Conservation (phyloP, 2,329 filamentous ascomycete species). For the Aspergillus hiratsukae region DNA sequence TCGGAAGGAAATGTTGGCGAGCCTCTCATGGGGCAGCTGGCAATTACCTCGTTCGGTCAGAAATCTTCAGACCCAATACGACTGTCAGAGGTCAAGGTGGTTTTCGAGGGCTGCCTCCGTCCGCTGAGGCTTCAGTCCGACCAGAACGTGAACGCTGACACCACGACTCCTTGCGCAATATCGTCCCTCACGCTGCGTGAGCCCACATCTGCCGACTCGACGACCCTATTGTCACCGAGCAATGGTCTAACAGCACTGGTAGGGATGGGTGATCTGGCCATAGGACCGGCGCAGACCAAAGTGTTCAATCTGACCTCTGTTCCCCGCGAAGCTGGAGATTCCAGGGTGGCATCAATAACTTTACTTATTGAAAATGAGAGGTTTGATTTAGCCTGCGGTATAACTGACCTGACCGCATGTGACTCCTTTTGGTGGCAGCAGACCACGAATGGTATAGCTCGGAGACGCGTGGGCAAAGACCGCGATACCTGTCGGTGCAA, state of each 20-base stretch:
- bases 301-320: conserved; percentile 69
- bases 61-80: conserved; percentile 42
- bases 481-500: conserved; percentile 56
- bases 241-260: conserved; percentile 41
- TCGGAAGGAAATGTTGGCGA: conserved; percentile 58
- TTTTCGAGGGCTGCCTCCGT: conserved; percentile 50
- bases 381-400: conserved; percentile 64
- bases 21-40: conserved; percentile 52
- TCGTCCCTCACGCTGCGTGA: conserved; percentile 33
- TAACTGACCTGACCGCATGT: conserved; percentile 40
- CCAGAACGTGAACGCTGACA: conserved; percentile 20
- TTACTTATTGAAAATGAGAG: conserved; percentile 59
- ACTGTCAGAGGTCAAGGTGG: conserved; percentile 47
- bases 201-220: conserved; percentile 22
- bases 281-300: conserved; percentile 63
- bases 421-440: conserved; percentile 42
- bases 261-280: conserved; percentile 59
- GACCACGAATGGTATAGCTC: conserved; percentile 29
- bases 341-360: conserved; percentile 60
- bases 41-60: conserved; percentile 47
- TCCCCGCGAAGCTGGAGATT: conserved; percentile 77
- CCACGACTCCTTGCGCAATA: conserved; percentile 23
- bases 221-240: conserved; percentile 28
- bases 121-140: conserved; percentile 39
- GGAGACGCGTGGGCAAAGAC: conserved; percentile 41